Evolutionary conservation across 2,329 filamentous ascomycete genomes (phyloP).

Genomic region (Kalmusia sp.): DNA sequence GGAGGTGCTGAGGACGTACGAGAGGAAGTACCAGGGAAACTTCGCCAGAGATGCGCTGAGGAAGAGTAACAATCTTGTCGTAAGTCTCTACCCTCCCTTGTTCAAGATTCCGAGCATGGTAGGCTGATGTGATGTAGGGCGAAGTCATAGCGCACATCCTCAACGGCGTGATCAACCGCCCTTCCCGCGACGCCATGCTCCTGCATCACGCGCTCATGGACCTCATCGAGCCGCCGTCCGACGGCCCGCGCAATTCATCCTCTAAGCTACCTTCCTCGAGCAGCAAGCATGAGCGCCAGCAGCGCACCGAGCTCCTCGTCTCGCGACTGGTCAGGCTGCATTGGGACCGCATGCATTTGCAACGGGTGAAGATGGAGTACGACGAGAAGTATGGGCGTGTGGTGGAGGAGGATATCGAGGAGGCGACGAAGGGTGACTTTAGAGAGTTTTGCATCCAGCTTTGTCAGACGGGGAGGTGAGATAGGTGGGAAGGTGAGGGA

Average conservation of each 20-base stretch:
- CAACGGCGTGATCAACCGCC: slow-evolving; percentile 95
- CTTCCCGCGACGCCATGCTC: slow-evolving; percentile 89
- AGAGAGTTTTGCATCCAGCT: slow-evolving; percentile 77
- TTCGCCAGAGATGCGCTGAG: slow-evolving; percentile 87
- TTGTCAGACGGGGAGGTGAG: slow-evolving; percentile 37
- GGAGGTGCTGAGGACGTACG: slow-evolving; percentile 80
- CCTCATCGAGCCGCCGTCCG: slow-evolving; percentile 45
- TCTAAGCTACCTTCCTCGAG: slow-evolving; percentile 24
- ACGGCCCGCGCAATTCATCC: slow-evolving; percentile 28
- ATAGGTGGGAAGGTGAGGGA: background rate
- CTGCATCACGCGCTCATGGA: slow-evolving; percentile 84
- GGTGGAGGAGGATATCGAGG: slow-evolving; percentile 78
- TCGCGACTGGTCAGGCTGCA: slow-evolving; percentile 87
- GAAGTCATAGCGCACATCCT: slow-evolving; percentile 94
- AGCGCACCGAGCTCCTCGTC: slow-evolving; percentile 86
- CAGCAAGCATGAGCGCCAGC: slow-evolving; percentile 52
- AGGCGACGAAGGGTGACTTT: slow-evolving; percentile 79
- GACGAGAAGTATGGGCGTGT: slow-evolving; percentile 76
- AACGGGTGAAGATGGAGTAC: slow-evolving; percentile 80
- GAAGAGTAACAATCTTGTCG: slow-evolving; percentile 91
- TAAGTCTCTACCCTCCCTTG: slow-evolving; percentile 58
- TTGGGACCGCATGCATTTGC: slow-evolving; percentile 87
- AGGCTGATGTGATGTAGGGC: slow-evolving; percentile 63
- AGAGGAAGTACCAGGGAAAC: slow-evolving; percentile 74
- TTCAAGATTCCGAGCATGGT: background rate